phyloP scores from a whole-genome alignment of 1,284 basidiomycete genomes.

The Vanrija pseudolonga region DNA sequence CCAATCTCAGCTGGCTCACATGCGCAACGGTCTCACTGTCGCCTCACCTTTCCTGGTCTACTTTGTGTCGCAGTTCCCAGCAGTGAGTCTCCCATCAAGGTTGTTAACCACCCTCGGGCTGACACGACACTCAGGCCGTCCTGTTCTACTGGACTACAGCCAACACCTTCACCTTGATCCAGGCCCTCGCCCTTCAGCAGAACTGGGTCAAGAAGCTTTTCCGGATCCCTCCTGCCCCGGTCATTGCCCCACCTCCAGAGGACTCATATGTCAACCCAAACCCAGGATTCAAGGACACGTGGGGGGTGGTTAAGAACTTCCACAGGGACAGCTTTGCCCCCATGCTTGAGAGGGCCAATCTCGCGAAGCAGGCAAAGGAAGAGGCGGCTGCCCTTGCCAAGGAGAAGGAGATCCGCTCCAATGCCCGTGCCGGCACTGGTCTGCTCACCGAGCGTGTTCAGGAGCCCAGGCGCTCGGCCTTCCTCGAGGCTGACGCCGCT shows the following conservation, averaged over 20 bases:
- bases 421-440: constrained; percentile 2
- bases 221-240: constrained; percentile 40
- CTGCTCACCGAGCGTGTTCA: constrained; percentile 6
- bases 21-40: constrained; percentile 68
- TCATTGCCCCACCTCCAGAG: constrained; percentile 21
- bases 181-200: constrained; percentile 49
- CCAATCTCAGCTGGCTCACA: constrained; percentile 56
- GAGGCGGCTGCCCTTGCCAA: background rate
- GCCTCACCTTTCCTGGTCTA: constrained; percentile 60
- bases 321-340: background rate
- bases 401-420: background rate
- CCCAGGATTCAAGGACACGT: constrained; percentile 13
- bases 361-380: background rate
- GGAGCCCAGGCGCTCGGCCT: background rate
- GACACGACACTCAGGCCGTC: constrained; percentile 43
- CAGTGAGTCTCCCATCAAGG: constrained; percentile 30
- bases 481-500: background rate
- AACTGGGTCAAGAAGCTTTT: constrained; percentile 37
- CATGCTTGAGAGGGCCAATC: background rate
- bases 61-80: constrained; percentile 59
- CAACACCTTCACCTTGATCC: constrained; percentile 54
- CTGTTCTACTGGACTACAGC: constrained; percentile 58
- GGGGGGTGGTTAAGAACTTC: background rate
- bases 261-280: constrained; percentile 13
- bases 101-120: background rate